Base-by-base conservation (phyloP, 768 basidiomycete genomes). In the Exidia glandulosa region DNA sequence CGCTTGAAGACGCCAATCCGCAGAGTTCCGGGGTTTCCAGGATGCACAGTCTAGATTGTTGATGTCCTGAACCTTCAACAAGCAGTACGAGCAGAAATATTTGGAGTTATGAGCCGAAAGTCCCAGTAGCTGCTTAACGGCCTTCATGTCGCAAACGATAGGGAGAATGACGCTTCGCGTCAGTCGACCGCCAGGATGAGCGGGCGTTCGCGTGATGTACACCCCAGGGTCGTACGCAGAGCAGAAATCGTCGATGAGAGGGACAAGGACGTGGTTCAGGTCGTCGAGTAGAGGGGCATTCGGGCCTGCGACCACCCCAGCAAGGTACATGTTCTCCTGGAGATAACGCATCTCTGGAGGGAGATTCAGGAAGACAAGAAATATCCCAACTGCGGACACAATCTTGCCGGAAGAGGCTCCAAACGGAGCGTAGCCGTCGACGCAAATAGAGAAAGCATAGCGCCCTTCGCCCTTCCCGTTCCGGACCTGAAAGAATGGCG, bases 351-450 rank as follows among this genome's bases (percentile, higher is more conserved):
- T 60, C 14, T 69, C 59, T 1, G 61, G 57, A 1, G 73, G 72
- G 4, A 77, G 66, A 48, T 74, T 75, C 2, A 76, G 63, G 57
- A 69, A 70, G 14, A 67, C 66, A 34, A 72, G 62, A 1, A 70
- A 70, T 7, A 76, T 69, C 10, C 30, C 50, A 25, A 27, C 47
- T 5, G 32, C 30, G 16, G 7, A 12, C 19, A 50, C 32, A 16
- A 32, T 12, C 54, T 59, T 59, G 7, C 48, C 48, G 12, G 59
- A n/a, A 32, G 23, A n/a, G 29, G 30, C 34, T 3, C 29, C 32
- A 32, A 48, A 59, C 6, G 59, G 59, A 47, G 33, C 54, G 31
- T 52, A 59, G 13, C 33, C 19, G 48, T 59, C 59, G 29, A n/a
- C 14, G 31, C 23, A 59, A 32, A 59, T 7, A 31, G 27, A 52